Evolutionary conservation across 352 stramenopile genomes (phyloP), one percentile per base, ranked within the genome.

Genomic region (Albugo laibachii): DNA sequence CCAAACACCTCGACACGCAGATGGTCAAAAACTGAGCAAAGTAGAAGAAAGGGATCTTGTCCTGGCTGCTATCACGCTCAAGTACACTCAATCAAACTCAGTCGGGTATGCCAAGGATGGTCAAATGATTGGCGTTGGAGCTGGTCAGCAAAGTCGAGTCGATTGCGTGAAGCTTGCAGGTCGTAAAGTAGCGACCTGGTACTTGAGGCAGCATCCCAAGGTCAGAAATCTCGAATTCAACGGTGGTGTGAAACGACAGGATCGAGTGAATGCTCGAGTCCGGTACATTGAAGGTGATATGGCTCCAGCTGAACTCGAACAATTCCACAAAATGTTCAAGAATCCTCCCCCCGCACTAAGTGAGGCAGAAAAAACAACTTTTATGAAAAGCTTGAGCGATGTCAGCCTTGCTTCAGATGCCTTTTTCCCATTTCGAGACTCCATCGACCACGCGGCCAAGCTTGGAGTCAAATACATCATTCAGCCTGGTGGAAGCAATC

Each of bases 281-380:
- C 78, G 94, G 24, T 99, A 99, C 76, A 99, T 99, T 61, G 96
- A 99, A 63, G 95, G 96, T 42, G 95, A 99, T 68, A 97, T 99
- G 72, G 83, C 77, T 3, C 71, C 74, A 14, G 91, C 96, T 50
- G 96, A 99, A 72, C 75, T 95, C 15, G 62, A 69, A 41, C 71
- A 83, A 27, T 99, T 96, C 82, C 80, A 97, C 63, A 75, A 72
- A 19, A 73, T 97, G 36, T 99, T 99, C 58, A 84, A 96, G 13
- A 67, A 66, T 18, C 66, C 91, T 36, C 94, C 95, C 6, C 91
- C 95, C 61, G 79, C 89, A 40, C 69, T 99, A 10, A 98, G 93
- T 20, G 56, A 73, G 19, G 72, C 61, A 5, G 94, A 98, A 60
- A 98, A 98, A 75, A 70, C 94, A 11, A 83, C 70, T 15, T 99